Percentiles rank a stretch among this genome's conserved stretches.
These are phyloP conservation scores for Globisporangium heterothallicum DNA, from an alignment of 352 stramenopile genomes.

Conservation along the genomic window DNA sequence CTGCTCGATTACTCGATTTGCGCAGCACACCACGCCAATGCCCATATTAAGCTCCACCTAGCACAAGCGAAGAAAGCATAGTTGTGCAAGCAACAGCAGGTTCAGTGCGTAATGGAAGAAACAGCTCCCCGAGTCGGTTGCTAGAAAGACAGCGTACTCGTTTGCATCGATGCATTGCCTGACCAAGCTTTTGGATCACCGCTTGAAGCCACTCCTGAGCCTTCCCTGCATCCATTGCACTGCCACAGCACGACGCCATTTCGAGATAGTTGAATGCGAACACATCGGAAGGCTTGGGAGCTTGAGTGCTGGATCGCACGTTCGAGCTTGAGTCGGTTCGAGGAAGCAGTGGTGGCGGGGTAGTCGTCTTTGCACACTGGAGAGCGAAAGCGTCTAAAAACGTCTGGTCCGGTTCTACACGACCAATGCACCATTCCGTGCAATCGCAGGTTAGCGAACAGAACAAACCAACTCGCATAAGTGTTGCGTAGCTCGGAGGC, in stretches of 20 bases:
- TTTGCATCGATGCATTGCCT: constrained; percentile 43
- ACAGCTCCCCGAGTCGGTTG: too few relatives aligned
- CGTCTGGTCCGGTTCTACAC: constrained; percentile 41
- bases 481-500: not conserved
- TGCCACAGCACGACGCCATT: constrained; percentile 62
- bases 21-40: constrained; percentile 47
- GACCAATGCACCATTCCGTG: not conserved
- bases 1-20: constrained; percentile 36
- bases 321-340: not conserved
- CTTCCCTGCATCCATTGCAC: constrained; percentile 30
- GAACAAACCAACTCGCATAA: not conserved
- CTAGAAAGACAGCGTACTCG: constrained; percentile 30
- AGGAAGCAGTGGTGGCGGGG: not conserved
- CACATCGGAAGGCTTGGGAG: constrained; percentile 10
- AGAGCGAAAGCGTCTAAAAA: constrained; percentile 55
- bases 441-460: not conserved
- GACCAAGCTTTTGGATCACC: constrained; percentile 49
- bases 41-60: constrained; percentile 67
- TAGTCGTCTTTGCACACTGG: constrained; percentile 3
- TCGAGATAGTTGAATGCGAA: constrained; percentile 56
- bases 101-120: not conserved
- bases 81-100: not conserved
- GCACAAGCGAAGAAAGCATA: not conserved
- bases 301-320: not conserved
- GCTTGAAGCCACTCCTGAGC: constrained; percentile 61